Percentiles rank a stretch among this genome's conserved stretches.
phyloP scores from a whole-genome alignment of 441 rosid species.

The Euphorbia celastroides region DNA sequence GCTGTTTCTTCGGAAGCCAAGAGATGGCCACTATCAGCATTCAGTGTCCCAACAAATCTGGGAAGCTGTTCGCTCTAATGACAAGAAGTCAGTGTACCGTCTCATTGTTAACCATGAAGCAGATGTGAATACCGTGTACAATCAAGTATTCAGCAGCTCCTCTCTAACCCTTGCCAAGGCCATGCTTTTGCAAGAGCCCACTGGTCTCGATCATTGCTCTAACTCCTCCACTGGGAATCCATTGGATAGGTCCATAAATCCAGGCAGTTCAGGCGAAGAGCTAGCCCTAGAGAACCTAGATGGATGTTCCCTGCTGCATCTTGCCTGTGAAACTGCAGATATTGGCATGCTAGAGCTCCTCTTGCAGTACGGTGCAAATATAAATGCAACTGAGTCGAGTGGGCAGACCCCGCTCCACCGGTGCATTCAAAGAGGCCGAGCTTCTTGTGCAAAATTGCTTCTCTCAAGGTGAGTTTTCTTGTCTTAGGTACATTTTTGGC shows the following conservation, averaged over 20 bases:
- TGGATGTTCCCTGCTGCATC: conserved; percentile 88
- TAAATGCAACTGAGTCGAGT: conserved; percentile 65
- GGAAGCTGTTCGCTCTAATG: conserved; percentile 88
- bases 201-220: conserved; percentile 47
- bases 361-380: conserved; percentile 88
- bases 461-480: conserved; percentile 59
- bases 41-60: conserved; percentile 69
- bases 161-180: conserved; percentile 82
- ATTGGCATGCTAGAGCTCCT: conserved; percentile 99
- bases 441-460: conserved; percentile 66
- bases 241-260: conserved; percentile 57
- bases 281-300: conserved; percentile 46
- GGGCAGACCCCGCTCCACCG: conserved; percentile 84
- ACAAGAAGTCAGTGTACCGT: conserved; percentile 88
- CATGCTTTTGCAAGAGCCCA: conserved; percentile 72
- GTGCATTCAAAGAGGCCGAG: conserved; percentile 60
- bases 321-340: conserved; percentile 95
- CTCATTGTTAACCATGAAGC: conserved; percentile 73
- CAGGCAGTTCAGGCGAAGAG: conserved; percentile 41
- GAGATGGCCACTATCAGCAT: conserved; percentile 49
- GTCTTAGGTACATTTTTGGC: neutral
- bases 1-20: conserved; percentile 73
- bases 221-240: conserved; percentile 51
- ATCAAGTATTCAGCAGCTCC: conserved; percentile 53
- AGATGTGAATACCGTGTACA: conserved; percentile 61